Conservation (phyloP, 139 green algal species). For the Mychonastes homosphaera region DNA sequence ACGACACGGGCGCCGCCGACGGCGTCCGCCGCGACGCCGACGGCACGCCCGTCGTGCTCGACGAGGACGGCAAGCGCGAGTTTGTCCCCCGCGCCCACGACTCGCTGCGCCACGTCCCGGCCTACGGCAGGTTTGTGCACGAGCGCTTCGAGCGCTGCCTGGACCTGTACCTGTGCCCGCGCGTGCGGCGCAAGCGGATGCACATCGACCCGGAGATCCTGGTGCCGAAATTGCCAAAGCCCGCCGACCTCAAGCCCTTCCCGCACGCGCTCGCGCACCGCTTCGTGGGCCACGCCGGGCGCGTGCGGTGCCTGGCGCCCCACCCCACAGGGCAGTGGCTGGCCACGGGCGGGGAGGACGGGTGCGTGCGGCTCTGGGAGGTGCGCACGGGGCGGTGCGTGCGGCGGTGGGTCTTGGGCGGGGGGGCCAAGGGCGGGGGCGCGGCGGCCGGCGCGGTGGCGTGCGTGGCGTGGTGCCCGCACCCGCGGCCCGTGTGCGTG, state of each 20-base stretch:
- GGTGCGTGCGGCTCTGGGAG: slow-evolving; percentile 76
- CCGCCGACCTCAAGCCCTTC: slow-evolving; percentile 87
- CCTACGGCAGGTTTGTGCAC: slow-evolving; percentile 81
- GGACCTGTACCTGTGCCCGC: slow-evolving; percentile 95
- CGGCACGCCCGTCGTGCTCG: slow-evolving; percentile 35
- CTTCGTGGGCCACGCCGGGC: slow-evolving; percentile 68
- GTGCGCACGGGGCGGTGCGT: slow-evolving; percentile 47
- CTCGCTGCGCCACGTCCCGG: slow-evolving; percentile 41
- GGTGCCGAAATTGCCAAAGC: slow-evolving; percentile 87
- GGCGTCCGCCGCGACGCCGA: background rate
- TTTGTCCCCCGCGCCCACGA: slow-evolving; percentile 54
- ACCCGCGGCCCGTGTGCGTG: slow-evolving; percentile 28
- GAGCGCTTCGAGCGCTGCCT: slow-evolving; percentile 97
- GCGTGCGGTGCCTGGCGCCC: slow-evolving; percentile 49
- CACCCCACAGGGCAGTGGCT: slow-evolving; percentile 78
- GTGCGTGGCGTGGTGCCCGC: slow-evolving; percentile 65
- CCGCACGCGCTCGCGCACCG: slow-evolving; percentile 60
- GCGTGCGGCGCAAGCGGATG: slow-evolving; percentile 55
- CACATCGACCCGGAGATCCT: slow-evolving; percentile 71
- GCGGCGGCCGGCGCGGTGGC: slow-evolving; percentile 17
- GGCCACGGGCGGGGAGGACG: slow-evolving; percentile 54
- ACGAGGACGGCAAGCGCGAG: slow-evolving; percentile 58
- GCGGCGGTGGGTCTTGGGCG: slow-evolving; percentile 27
- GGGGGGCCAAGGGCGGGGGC: background rate
- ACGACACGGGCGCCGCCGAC: no score